These are phyloP conservation scores for Zygosaccharomyces pseudorouxii DNA, from an alignment of 805 yeast genomes.

Conservation along the genomic window DNA sequence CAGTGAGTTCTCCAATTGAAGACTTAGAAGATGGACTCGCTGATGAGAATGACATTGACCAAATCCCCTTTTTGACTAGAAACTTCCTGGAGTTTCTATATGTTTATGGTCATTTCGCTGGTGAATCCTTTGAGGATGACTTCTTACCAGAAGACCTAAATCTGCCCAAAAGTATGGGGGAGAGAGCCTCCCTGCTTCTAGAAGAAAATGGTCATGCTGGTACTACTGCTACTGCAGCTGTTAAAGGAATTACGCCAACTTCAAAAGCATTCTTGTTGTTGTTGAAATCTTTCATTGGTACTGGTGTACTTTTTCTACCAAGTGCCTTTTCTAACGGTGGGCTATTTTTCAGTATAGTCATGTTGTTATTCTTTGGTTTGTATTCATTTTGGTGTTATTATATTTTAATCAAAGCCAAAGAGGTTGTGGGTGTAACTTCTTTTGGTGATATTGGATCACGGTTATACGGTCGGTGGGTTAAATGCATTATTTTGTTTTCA, in stretches of 20 bases:
- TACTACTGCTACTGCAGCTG: slow-evolving; percentile 20
- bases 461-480: slow-evolving; percentile 63
- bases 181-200: slow-evolving; percentile 10
- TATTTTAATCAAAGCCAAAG: slow-evolving; percentile 56
- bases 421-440: slow-evolving; percentile 58
- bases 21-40: slow-evolving; percentile 26
- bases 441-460: slow-evolving; percentile 71
- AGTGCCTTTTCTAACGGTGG: slow-evolving; percentile 74
- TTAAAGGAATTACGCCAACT: slow-evolving; percentile 66
- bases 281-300: slow-evolving; percentile 71
- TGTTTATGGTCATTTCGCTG: slow-evolving; percentile 82
- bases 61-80: slow-evolving; percentile 52
- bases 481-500: slow-evolving; percentile 55
- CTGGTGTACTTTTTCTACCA: slow-evolving; percentile 69
- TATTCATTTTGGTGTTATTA: slow-evolving; percentile 78
- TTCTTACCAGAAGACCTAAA: slow-evolving; percentile 43
- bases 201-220: slow-evolving; percentile 8
- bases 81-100: slow-evolving; percentile 75
- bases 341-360: slow-evolving; percentile 48
- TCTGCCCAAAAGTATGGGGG: slow-evolving; percentile 25
- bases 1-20: slow-evolving; percentile 11
- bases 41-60: slow-evolving; percentile 29
- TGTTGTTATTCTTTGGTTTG: slow-evolving; percentile 56
- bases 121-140: slow-evolving; percentile 73
- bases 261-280: slow-evolving; percentile 65